These are phyloP conservation scores for Oryza meyeriana DNA, from an alignment of 176 grass and related monocot species.

Conservation along the genomic window DNA sequence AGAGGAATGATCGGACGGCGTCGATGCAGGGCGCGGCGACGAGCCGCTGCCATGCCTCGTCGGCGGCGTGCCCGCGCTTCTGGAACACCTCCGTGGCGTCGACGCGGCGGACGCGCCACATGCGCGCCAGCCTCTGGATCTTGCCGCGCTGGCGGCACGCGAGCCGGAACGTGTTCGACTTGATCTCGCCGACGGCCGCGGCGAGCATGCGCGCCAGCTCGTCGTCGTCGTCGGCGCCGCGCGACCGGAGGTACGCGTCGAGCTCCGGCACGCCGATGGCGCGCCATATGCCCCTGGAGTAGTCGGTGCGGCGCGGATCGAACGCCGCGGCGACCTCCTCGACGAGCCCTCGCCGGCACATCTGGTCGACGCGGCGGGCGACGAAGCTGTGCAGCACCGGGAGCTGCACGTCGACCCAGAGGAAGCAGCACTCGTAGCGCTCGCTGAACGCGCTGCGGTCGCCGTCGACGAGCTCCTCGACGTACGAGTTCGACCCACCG, in stretches of 20 bases:
- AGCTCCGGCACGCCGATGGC: slow-evolving; percentile 90
- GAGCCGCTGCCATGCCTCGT: slow-evolving; percentile 60
- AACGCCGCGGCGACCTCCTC: slow-evolving; percentile 69
- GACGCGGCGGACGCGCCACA: slow-evolving; percentile 74
- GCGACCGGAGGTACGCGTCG: slow-evolving; percentile 59
- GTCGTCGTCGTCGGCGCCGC: slow-evolving; percentile 27
- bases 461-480: slow-evolving; percentile 78
- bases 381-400: slow-evolving; percentile 64
- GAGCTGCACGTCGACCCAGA: slow-evolving; percentile 84
- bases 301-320: slow-evolving; percentile 55
- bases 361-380: slow-evolving; percentile 63
- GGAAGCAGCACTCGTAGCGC: slow-evolving; percentile 71
- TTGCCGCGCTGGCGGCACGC: slow-evolving; percentile 65
- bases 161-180: slow-evolving; percentile 71
- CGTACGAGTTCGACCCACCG: slow-evolving; percentile 85
- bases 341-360: slow-evolving; percentile 60
- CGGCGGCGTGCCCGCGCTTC: slow-evolving; percentile 28
- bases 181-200: slow-evolving; percentile 70
- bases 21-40: slow-evolving; percentile 53
- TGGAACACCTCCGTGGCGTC: slow-evolving; percentile 76
- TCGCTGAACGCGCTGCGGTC: slow-evolving; percentile 50
- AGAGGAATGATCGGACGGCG: slow-evolving; percentile 45
- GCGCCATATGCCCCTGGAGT: slow-evolving; percentile 64
- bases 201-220: slow-evolving; percentile 40
- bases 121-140: slow-evolving; percentile 54